These are phyloP conservation scores for Kodamaea anthophila DNA, from an alignment of 1,139 yeast species.

Conservation along the genomic window DNA sequence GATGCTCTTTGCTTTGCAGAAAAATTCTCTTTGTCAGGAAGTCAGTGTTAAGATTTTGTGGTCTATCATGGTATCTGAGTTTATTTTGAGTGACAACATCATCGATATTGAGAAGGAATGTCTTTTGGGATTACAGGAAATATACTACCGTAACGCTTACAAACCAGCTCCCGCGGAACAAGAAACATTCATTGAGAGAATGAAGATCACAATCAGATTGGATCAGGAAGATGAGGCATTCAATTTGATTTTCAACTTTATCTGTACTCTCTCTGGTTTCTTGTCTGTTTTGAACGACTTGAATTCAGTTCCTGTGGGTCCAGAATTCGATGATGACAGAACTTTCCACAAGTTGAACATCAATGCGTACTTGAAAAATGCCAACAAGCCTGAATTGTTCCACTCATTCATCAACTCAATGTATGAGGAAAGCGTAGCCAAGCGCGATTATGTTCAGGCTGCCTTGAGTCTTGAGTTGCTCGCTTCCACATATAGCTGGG, in stretches of 20 bases:
- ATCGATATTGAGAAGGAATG: conserved; percentile 61
- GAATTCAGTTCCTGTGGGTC: conserved; percentile 70
- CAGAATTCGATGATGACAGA: conserved; percentile 83
- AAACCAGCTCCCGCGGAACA: conserved; percentile 56
- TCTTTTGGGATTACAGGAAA: conserved; percentile 56
- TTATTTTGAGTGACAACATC: conserved; percentile 52
- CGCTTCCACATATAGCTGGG: conserved; percentile 78
- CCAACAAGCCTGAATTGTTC: conserved; percentile 74
- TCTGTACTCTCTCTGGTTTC: conserved; percentile 57
- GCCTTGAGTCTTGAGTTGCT: conserved; percentile 74
- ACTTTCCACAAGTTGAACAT: conserved; percentile 75
- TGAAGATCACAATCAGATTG: conserved; percentile 47
- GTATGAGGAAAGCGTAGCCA: conserved; percentile 58
- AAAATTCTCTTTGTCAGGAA: conserved; percentile 55
- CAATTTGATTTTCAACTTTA: conserved; percentile 43
- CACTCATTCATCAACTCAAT: conserved; percentile 71
- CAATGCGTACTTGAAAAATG: conserved; percentile 70
- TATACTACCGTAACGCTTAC: conserved; percentile 52
- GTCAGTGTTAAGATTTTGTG: conserved; percentile 67
- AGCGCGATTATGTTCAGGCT: conserved; percentile 70
- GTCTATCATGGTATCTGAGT: conserved; percentile 65
- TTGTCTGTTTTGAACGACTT: conserved; percentile 62
- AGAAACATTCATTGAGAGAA: conserved; percentile 42
- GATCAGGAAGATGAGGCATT: conserved; percentile 68
- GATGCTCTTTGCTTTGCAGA: conserved; percentile 63